Conservation (phyloP, 805 yeast genomes). For the Yamadazyma philogaea region DNA sequence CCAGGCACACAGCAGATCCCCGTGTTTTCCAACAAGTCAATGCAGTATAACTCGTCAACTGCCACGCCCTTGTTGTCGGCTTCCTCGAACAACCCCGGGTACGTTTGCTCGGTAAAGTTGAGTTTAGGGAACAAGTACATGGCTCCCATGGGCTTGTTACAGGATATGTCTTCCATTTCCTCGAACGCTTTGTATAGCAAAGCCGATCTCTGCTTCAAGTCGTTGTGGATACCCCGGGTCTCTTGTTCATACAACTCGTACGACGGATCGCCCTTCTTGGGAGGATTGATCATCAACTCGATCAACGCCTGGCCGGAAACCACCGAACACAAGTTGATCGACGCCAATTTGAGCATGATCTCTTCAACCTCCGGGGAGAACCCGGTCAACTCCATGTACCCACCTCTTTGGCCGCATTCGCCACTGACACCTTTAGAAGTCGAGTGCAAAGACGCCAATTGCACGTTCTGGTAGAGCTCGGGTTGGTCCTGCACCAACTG, state of each 20-base stretch:
- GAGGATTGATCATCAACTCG: conserved; percentile 93
- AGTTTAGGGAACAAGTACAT: conserved; percentile 93
- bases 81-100: conserved; percentile 54
- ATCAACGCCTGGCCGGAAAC: conserved; percentile 93
- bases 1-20: conserved; percentile 99
- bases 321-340: conserved; percentile 89
- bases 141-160: conserved; percentile 94
- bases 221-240: conserved; percentile 55
- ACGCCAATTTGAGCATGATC: conserved; percentile 78
- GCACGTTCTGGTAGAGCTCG: conserved; percentile 65
- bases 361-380: conserved; percentile 67
- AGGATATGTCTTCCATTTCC: conserved; percentile 74
- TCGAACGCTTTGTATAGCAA: conserved; percentile 67
- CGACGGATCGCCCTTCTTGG: conserved; percentile 71
- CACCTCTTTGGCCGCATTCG: conserved; percentile 99
- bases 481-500: conserved; percentile 53
- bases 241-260: conserved; percentile 65
- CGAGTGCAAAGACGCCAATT: conserved; percentile 92
- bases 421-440: conserved; percentile 97
- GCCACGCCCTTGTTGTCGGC: conserved; percentile 56
- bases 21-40: conserved; percentile 75
- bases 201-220: conserved; percentile 62
- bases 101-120: conserved; percentile 45
- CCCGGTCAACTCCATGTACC: conserved; percentile 92
- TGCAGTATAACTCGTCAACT: conserved; percentile 88